phyloP scores from a whole-genome alignment of 352 stramenopile species.

The Phytophthora sansomeana region DNA sequence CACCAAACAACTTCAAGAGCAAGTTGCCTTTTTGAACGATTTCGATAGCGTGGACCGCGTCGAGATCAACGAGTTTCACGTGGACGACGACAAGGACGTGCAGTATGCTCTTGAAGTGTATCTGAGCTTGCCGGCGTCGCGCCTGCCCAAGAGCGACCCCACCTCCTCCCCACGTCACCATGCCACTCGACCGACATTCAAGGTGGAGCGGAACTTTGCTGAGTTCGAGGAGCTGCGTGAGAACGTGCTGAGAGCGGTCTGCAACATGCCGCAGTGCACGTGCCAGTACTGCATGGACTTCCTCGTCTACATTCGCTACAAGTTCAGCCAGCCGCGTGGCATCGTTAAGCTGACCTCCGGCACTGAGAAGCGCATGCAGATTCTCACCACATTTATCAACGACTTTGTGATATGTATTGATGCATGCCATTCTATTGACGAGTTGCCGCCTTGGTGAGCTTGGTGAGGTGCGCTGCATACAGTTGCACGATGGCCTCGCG shows the following conservation, averaged over 20 bases:
- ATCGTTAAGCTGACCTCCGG: slow-evolving; percentile 42
- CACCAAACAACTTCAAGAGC: neutral
- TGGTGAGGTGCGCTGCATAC: no score
- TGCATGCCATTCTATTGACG: no score
- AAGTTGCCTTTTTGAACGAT: no score
- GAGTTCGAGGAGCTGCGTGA: slow-evolving; percentile 61
- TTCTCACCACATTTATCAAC: slow-evolving; percentile 44
- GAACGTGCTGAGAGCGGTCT: slow-evolving; percentile 44
- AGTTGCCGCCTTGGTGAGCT: no score
- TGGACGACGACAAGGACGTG: slow-evolving; percentile 31
- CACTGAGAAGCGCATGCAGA: slow-evolving; percentile 40
- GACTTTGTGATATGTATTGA: slow-evolving; percentile 50
- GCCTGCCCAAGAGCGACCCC: slow-evolving; percentile 39
- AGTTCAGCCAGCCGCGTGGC: slow-evolving; percentile 41
- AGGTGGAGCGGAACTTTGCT: slow-evolving; percentile 57
- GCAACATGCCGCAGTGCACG: slow-evolving; percentile 42
- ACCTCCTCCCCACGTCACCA: neutral
- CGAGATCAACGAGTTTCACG: slow-evolving; percentile 45
- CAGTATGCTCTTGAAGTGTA: slow-evolving; percentile 55
- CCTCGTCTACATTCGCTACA: slow-evolving; percentile 52
- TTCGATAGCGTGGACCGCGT: slow-evolving; percentile 58
- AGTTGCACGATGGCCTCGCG: no score
- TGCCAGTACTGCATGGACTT: slow-evolving; percentile 52
- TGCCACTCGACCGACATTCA: slow-evolving; percentile 38
- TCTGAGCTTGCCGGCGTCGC: slow-evolving; percentile 42